Base-by-base conservation (phyloP, 495 filamentous ascomycete species). In the Penicillium parvum region DNA sequence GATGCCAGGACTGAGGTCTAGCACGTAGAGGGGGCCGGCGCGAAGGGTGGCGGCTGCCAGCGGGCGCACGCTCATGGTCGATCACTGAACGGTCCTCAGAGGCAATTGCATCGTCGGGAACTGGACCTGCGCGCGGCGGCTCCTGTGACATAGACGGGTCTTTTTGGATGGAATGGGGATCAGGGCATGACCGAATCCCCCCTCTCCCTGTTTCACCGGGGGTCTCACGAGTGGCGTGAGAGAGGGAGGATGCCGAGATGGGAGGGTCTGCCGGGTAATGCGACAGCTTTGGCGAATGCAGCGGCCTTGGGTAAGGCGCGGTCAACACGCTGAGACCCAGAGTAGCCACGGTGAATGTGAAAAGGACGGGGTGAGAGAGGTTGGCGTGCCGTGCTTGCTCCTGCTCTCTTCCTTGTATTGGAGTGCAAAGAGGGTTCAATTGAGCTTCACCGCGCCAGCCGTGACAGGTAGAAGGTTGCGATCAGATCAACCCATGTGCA, bases 91-190 rank as follows among this genome's bases (percentile, higher is more conserved):
- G 64, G 30, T 36, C 45, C 40, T 63, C 57, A 15, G 28, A 30
- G 23, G 32, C 21, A 37, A 47, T 42, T 36, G 49, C 53, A 58
- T 62, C 60, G 42, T 60, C 60, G 36, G 58, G 49, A 49, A 51
- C 43, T 39, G 49, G 55, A 49, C 53, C 65, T 49, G 65, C 52
- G 37, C 56, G 57, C 36, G 63, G 49, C 45, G 61, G 49, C 39
- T 61, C 56, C 57, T 70, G 64, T 66, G 74, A 76, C 74, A 78
- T 77, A 54, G 67, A 68, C 65, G 63, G 52, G 42, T 67, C 57
- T 58, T 53, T 52, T 43, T 57, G 36, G 37, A 40, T 35, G 26
- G 48, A 49, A 22, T 53, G 60, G 45, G 45, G 51, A 28, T 56
- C 61, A 52, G 68, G 53, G 64, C 74, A 78, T 78, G 64, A 63